These are phyloP conservation scores for Pelargonium citronellum DNA, from an alignment of 441 rosid species.

Conservation along the genomic window DNA sequence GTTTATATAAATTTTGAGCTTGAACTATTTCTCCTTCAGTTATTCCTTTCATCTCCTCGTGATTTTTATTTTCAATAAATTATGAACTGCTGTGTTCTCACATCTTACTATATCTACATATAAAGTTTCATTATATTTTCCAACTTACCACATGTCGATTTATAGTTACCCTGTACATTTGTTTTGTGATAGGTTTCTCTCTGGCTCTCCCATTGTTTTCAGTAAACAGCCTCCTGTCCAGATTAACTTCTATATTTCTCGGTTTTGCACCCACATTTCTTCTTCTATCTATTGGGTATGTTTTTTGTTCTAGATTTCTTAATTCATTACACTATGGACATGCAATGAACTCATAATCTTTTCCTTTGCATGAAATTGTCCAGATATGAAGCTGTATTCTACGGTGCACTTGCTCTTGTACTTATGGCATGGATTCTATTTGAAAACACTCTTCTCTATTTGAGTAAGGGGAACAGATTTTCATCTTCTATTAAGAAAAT, in stretches of 20 bases:
- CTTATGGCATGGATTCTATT: conserved; percentile 82
- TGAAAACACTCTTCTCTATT: conserved; percentile 62
- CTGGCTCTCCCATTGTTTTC: conserved; percentile 82
- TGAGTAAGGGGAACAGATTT: conserved; percentile 34
- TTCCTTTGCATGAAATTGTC: conserved; percentile 25
- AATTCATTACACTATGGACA: background rate
- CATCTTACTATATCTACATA: background rate
- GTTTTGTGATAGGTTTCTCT: conserved; percentile 52
- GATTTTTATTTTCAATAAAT: background rate
- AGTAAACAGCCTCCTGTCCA: conserved; percentile 56
- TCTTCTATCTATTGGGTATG: conserved; percentile 86
- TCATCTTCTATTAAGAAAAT: conserved; percentile 32
- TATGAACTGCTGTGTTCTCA: background rate
- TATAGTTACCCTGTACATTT: conserved; percentile 7
- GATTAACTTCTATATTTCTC: conserved; percentile 78
- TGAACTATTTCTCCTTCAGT: background rate
- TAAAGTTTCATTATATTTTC: background rate
- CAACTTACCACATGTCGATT: background rate
- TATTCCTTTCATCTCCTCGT: background rate
- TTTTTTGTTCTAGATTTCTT: background rate
- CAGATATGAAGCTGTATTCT: conserved; percentile 95
- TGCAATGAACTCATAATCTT: conserved; percentile 9
- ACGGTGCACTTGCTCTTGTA: conserved; percentile 72
- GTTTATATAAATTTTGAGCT: background rate
- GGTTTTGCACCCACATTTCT: conserved; percentile 92